Conservation (phyloP, 176 grass and related monocot species). For the Triticum turgidum region DNA sequence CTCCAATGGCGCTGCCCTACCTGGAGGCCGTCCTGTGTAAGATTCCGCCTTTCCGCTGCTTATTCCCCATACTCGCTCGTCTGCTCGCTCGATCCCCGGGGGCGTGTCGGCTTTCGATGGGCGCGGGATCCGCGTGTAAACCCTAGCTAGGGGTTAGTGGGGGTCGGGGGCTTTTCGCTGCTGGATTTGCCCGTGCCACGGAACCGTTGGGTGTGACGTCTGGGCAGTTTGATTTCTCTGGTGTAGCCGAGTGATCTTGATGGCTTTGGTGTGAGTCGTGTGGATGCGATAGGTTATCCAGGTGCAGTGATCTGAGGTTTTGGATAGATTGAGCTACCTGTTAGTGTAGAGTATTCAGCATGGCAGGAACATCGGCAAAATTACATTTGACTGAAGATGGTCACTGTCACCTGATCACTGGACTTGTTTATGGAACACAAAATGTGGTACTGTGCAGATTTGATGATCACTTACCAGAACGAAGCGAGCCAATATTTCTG, state of each 20-base stretch:
- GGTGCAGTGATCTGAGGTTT: not conserved
- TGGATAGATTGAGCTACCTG: not conserved
- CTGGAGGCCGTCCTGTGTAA: slow-evolving; percentile 85
- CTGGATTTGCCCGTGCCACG: not conserved
- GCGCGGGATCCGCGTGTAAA: slow-evolving; percentile 35
- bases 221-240: not conserved
- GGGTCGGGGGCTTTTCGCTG: not conserved
- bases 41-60: slow-evolving; percentile 16
- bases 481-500: not conserved
- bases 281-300: not conserved
- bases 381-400: not conserved
- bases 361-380: not conserved
- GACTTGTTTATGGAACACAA: not conserved
- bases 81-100: slow-evolving; percentile 2
- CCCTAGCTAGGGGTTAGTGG: slow-evolving; percentile 49
- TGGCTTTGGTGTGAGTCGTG: not conserved
- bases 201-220: not conserved
- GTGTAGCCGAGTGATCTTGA: not conserved
- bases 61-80: not conserved
- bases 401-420: not conserved
- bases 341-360: not conserved
- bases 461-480: not conserved
- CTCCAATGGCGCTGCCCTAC: slow-evolving; percentile 86
- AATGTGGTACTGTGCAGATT: slow-evolving; percentile 10
- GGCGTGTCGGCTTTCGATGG: not conserved